Evolutionary conservation across 176 grass and related monocot genomes (phyloP).

Genomic region (Aegilops speltoides): DNA sequence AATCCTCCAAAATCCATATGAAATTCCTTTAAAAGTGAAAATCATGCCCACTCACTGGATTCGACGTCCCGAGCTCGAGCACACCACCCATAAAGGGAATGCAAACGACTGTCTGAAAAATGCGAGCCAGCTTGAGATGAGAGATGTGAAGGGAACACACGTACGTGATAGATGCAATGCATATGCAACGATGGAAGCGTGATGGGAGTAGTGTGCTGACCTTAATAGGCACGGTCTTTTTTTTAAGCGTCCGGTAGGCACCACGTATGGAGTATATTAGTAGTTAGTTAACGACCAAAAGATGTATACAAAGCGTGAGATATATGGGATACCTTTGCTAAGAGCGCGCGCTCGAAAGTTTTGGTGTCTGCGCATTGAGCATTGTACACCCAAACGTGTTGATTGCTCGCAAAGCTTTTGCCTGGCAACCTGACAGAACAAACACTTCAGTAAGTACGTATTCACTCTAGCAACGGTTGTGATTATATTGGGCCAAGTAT

Average conservation of each 20-base stretch:
- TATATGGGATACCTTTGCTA: constrained; percentile 50
- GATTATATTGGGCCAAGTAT: too few relatives aligned
- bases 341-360: constrained; percentile 60
- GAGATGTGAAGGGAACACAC: background rate
- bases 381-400: constrained; percentile 63
- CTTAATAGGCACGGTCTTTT: constrained; percentile 65
- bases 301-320: too few relatives aligned
- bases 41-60: too few relatives aligned
- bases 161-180: background rate
- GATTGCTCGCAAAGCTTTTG: constrained; percentile 52
- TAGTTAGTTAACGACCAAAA: too few relatives aligned
- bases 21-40: too few relatives aligned
- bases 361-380: constrained; percentile 51
- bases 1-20: too few relatives aligned
- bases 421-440: constrained; percentile 45
- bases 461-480: too few relatives aligned
- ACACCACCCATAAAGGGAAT: constrained; percentile 67
- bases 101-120: constrained; percentile 61
- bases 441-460: too few relatives aligned
- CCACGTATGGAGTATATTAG: background rate
- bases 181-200: background rate
- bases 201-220: background rate
- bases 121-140: background rate
- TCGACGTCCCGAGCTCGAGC: constrained; percentile 69
- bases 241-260: background rate